These are phyloP conservation scores for Aspergillus arachidicola DNA, from an alignment of 2,329 filamentous ascomycete species.

Conservation along the genomic window DNA sequence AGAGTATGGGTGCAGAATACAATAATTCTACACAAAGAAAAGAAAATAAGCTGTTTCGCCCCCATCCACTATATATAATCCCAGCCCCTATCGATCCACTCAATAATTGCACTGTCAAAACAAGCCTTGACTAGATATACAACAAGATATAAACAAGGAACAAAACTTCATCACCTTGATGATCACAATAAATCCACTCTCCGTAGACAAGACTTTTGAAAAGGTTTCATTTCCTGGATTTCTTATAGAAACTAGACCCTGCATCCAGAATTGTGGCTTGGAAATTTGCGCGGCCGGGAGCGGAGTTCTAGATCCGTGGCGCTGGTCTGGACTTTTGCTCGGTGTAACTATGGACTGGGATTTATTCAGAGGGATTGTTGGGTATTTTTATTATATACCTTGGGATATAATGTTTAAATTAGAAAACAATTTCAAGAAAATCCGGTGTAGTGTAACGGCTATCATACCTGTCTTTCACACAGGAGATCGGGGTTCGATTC, in stretches of 20 bases:
- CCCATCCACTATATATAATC: neutral
- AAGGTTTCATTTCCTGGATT: neutral
- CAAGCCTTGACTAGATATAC: neutral
- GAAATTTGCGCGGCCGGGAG: neutral
- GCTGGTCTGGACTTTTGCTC: neutral
- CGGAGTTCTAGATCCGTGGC: neutral
- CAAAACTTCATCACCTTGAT: neutral
- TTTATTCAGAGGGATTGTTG: neutral
- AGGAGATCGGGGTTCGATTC: slow-evolving; percentile 21
- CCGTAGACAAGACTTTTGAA: no score
- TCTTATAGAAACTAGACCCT: neutral
- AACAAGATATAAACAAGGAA: neutral
- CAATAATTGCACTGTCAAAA: neutral
- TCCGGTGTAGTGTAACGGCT: slow-evolving; percentile 21
- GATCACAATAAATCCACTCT: neutral
- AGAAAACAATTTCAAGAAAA: neutral
- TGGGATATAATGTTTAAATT: accelerated
- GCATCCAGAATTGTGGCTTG: neutral
- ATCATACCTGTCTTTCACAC: slow-evolving; percentile 21
- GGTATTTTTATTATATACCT: no score
- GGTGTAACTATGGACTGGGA: neutral
- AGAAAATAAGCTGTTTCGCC: neutral
- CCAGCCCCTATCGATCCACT: neutral
- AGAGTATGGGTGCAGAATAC: neutral
- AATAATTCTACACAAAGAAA: neutral